Conservation (phyloP, 768 basidiomycete species). For the Dendrothele bispora region DNA sequence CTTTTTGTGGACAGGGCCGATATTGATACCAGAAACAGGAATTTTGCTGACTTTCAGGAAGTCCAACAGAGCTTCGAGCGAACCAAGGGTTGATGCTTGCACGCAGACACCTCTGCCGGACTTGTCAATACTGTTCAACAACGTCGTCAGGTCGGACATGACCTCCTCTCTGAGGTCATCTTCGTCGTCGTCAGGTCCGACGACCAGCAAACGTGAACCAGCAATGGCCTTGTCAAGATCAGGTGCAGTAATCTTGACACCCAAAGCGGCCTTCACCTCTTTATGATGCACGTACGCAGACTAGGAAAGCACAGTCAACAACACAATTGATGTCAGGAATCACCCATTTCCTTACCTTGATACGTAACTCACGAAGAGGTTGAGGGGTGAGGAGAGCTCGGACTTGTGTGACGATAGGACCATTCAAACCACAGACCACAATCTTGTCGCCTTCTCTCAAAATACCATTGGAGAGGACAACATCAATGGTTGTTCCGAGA, state of each 20-base stretch:
- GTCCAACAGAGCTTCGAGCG: slow-evolving; percentile 93
- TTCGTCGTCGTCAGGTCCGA: slow-evolving; percentile 95
- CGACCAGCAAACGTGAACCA: slow-evolving; percentile 89
- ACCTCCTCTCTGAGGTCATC: slow-evolving; percentile 93
- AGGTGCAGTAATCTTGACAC: slow-evolving; percentile 92
- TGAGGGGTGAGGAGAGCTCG: slow-evolving; percentile 95
- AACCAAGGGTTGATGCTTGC: slow-evolving; percentile 95
- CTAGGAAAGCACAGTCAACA: slow-evolving; percentile 39
- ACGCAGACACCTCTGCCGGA: slow-evolving; percentile 97
- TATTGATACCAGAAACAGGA: slow-evolving; percentile 95
- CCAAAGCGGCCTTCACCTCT: slow-evolving; percentile 94
- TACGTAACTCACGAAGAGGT: slow-evolving; percentile 89
- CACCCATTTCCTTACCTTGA: slow-evolving; percentile 65
- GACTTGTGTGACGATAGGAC: slow-evolving; percentile 93
- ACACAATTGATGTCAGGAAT: slow-evolving; percentile 8
- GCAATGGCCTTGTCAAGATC: slow-evolving; percentile 98
- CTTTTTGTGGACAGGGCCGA: slow-evolving; percentile 94
- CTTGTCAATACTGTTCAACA: slow-evolving; percentile 90
- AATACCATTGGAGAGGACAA: slow-evolving; percentile 92
- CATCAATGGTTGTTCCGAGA: slow-evolving; percentile 96
- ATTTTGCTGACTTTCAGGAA: slow-evolving; percentile 96
- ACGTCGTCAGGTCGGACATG: slow-evolving; percentile 91
- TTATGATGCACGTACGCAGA: slow-evolving; percentile 97
- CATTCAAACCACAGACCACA: slow-evolving; percentile 95
- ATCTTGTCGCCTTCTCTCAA: slow-evolving; percentile 91